phyloP scores from a whole-genome alignment of 2,329 filamentous ascomycete genomes.

The Aotearoamyces nothofagi region DNA sequence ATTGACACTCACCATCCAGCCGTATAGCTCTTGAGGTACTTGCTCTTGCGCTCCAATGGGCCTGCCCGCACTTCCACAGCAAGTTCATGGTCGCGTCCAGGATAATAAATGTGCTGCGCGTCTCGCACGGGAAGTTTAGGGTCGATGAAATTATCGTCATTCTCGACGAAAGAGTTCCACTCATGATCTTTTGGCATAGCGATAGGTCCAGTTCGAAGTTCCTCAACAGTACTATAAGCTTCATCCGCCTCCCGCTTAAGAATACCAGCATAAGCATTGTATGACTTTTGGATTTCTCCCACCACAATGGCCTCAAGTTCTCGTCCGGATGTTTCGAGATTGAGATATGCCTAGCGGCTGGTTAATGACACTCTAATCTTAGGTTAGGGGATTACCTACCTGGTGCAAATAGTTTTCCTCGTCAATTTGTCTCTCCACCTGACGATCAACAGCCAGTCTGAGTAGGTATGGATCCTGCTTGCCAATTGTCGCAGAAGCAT shows the following conservation, averaged over 20 bases:
- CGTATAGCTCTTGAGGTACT: conserved; percentile 95
- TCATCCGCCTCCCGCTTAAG: conserved; percentile 83
- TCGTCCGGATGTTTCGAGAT: conserved; percentile 83
- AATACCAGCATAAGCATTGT: conserved; percentile 85
- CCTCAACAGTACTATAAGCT: conserved; percentile 62
- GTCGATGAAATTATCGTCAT: conserved; percentile 76
- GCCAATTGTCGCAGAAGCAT: conserved; percentile 58
- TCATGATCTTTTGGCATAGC: conserved; percentile 90
- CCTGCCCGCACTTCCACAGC: conserved; percentile 77
- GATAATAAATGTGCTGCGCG: conserved; percentile 75
- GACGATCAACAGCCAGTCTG: conserved; percentile 70
- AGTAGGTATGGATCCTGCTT: conserved; percentile 90
- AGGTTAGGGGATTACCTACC: too few species aligned
- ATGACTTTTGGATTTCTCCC: conserved; percentile 94
- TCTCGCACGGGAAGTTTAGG: conserved; percentile 66
- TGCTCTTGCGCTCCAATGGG: conserved; percentile 92
- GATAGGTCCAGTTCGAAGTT: conserved; percentile 70
- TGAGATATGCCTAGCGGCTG: conserved; percentile 74
- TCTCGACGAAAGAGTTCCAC: conserved; percentile 66
- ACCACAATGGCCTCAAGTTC: conserved; percentile 95
- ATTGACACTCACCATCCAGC: conserved; percentile 25
- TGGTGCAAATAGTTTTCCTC: conserved; percentile 96
- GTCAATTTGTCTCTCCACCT: conserved; percentile 83
- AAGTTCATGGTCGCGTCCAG: conserved; percentile 69
- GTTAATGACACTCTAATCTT: too few species aligned